Base-by-base conservation (phyloP, 2,329 filamentous ascomycete genomes). In the Huntiella abstrusa region DNA sequence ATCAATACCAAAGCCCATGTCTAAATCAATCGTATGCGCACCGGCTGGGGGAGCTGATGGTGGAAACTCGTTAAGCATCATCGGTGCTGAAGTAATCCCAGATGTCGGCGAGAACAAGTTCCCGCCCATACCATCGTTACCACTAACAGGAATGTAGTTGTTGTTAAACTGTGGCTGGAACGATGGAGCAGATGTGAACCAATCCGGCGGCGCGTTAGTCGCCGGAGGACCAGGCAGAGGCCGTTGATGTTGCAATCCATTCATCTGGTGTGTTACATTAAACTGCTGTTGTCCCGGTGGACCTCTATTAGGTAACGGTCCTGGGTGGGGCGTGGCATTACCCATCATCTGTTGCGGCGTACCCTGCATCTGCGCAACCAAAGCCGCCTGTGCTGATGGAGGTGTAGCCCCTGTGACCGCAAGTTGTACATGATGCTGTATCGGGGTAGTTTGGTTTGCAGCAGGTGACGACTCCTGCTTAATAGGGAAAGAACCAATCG, bases 61-160 rank as follows among this genome's bases (percentile, higher is more conserved):
- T 3, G 55, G 53, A n/a, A 51, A 51, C 28, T 54, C 52, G 19
- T 58, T 53, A 1, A 55, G 48, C 46, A 62, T 53, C 5, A 54
- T 59, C 0, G 62, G 61, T 0, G 62, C 62, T 4, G 62, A 59
- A 7, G 58, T 59, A 2, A 61, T 1, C 66, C 66, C 2, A 62
- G 66, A 7, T 64, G 67, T 2, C 64, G 63, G 10, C 66, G 52
- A 5, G 56, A 51, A 39, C 51, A 54, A 17, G n/a, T 32, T n/a
- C 33, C 38, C 2, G n/a, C 41, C 34, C 13, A 28, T 22, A 51
- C 50, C 10, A 49, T 50, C n/a, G 42, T 43, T 32, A 10, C 22
- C 22, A 13, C 33, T 10, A 16, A 38, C 37, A 13, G 16, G 42
- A 22, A 46, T 38, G 37, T 47, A 42, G 44, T 41, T 33, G 16